Evolutionary conservation across 129 eudicot genomes (phyloP), one percentile per base, ranked within the genome.

Genomic region (Lactuca saligna): DNA sequence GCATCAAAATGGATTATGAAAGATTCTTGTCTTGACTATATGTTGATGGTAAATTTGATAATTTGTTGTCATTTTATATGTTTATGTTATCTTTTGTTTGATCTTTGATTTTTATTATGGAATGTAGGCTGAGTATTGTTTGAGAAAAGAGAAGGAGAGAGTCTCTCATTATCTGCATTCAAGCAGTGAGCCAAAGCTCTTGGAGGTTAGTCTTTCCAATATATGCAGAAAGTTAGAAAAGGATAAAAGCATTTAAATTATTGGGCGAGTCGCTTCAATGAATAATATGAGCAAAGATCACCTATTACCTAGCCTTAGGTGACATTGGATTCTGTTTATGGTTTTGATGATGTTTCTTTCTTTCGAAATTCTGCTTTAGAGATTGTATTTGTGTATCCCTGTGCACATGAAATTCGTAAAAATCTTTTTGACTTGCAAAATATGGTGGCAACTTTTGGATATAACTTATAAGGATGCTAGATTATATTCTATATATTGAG

Each of bases 11-110:
- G 96, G 98, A 86, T 91, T 46, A 59, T 81, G 56, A 89, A 91
- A 32, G 91, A 88, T 78, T 88, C 96, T 12, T 84, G 95, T 66
- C 98, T 91, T 35, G 96, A 86, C 71, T 92, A 92, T 76, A 86
- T 92, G 96, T 57, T 81, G 76, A 92, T 88, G 84, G 97, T 74
- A 73, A 46, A 31, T 8, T 2, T 46, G 51, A 46, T 11, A 46
- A 12, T 8, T 14, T 39, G 14, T 14, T 54, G 16, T 49, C 25
- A 3, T 68, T 57, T 35, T 9, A 34, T 72, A 69, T 20, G 37
- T 35, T 65, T 33, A 16, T 49, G 31, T 74, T 11, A 59, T 42
- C 29, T 25, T 61, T 35, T 66, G 38, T 80, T 63, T 67, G 35
- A 15, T 14, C 16, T 46, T 11, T 12, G 59, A 35, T 41, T 44